Base-by-base conservation (phyloP, 768 basidiomycete genomes). In the Termitomyces sp. region DNA sequence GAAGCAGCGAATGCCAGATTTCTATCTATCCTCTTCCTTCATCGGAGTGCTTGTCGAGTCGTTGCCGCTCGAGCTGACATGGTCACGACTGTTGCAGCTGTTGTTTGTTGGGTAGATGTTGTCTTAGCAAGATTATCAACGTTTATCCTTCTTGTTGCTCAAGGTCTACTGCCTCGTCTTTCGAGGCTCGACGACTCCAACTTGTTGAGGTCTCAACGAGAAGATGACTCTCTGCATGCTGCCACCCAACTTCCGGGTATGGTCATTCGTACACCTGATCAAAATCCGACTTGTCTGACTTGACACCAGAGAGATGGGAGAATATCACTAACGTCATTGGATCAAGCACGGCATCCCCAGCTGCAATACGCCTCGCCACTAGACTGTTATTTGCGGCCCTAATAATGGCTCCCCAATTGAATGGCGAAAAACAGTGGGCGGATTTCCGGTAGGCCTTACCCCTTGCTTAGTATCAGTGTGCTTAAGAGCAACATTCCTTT, bases 241-340 rank as follows among this genome's bases (percentile, higher is more conserved):
- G 84, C 86, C 5, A 71, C 79, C 23, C 88, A 90, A 61, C 71
- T 92, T n/a, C 89, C 90, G 57, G 78, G 89, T 85, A 68, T 59
- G 63, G 54, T 42, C 14, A 25, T 49, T 29, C 32, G 32, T 8
- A 42, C 11, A 42, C 8, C 42, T 16, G 41, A 35, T 41, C 42
- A 48, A 25, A 32, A 14, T 32, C 23, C 5, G 17, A 38, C 11
- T 35, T 16, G 12, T 35, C 32, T 46, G 21, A 57, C 31, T 47
- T 50, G 45, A 52, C 38, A 59, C 37, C 64, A 88, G 89, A 82
- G 45, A 73, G 67, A 7, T 91, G 83, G 86, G 56, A 69, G n/a
- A 72, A 69, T 42, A 63, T 88, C 27, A 64, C 75, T 9, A 65
- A 63, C 14, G 66, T 79, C 8, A 68, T 88, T 16, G 69, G 73